Conservation (phyloP, 371 early-diverging fungal genomes). For the Mortierella sp. region DNA sequence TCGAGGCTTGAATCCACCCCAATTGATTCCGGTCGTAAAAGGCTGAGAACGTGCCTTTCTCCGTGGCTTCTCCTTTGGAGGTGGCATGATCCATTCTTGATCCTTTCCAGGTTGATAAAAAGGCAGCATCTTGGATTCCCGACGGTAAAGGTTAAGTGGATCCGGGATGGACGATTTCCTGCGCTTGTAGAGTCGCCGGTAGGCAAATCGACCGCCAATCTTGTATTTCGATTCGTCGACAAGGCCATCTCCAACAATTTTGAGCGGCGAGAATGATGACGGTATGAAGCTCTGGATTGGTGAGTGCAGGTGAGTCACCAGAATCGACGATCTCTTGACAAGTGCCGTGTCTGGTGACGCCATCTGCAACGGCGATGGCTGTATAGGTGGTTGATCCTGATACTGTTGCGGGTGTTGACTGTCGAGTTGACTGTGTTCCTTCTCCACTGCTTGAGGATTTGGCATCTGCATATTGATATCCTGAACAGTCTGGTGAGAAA, state of each 20-base stretch:
- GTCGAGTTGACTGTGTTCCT: constrained; percentile 6
- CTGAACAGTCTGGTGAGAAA: constrained; percentile 19
- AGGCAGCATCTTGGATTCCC: constrained; percentile 36
- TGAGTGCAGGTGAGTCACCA: constrained; percentile 32
- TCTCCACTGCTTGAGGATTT: constrained; percentile 18
- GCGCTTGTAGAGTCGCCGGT: constrained; percentile 44
- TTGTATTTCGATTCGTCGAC: constrained; percentile 56
- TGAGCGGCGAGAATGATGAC: constrained; percentile 48
- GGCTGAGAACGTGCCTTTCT: constrained; percentile 10
- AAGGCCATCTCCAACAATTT: constrained; percentile 41
- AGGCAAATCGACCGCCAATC: constrained; percentile 48
- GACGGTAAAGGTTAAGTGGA: constrained; percentile 13
- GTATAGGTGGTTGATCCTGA: background rate
- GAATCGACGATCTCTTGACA: constrained; percentile 22
- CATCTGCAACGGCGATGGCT: background rate
- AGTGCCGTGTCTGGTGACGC: constrained; percentile 13
- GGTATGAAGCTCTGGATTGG: constrained; percentile 52
- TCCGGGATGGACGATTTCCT: constrained; percentile 24
- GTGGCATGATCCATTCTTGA: constrained; percentile 47
- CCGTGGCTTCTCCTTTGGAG: constrained; percentile 18
- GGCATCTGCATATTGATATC: constrained; percentile 32
- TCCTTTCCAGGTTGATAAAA: constrained; percentile 53
- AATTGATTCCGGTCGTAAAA: constrained; percentile 15
- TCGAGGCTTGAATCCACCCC: constrained; percentile 14
- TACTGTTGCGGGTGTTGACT: background rate